These are phyloP conservation scores for Blastomyces parvus DNA, from an alignment of 2,329 filamentous ascomycete genomes.

Conservation along the genomic window DNA sequence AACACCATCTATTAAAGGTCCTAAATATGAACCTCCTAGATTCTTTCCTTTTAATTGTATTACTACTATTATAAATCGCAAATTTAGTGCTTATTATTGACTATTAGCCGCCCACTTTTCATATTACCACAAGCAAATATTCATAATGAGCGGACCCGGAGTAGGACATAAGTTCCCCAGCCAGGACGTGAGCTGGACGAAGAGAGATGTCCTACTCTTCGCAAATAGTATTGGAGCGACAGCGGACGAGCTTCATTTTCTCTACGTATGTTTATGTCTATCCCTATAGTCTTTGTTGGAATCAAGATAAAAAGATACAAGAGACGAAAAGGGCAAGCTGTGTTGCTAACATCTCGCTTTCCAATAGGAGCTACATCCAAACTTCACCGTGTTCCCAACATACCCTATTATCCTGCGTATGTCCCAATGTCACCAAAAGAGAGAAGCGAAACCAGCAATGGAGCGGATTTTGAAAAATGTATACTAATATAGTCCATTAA, in stretches of 20 bases:
- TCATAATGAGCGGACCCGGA: slow-evolving; percentile 43
- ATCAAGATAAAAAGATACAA: background rate
- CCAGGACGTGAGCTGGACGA: slow-evolving; percentile 70
- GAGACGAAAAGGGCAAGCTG: background rate
- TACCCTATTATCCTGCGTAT: slow-evolving; percentile 71
- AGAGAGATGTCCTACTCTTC: slow-evolving; percentile 82
- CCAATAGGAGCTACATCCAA: slow-evolving; percentile 68
- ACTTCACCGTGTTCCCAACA: slow-evolving; percentile 81
- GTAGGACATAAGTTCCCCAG: slow-evolving; percentile 71
- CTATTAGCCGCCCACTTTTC: background rate
- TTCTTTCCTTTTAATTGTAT: background rate
- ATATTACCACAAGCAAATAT: background rate
- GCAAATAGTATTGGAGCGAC: slow-evolving; percentile 80
- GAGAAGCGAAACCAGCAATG: background rate
- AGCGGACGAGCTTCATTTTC: slow-evolving; percentile 81
- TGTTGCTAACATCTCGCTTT: background rate
- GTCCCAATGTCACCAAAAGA: slow-evolving; percentile 21
- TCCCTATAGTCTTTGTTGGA: background rate
- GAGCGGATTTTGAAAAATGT: background rate
- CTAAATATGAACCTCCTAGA: background rate
- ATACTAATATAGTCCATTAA: background rate
- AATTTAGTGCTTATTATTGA: background rate
- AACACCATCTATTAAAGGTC: background rate
- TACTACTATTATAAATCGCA: background rate
- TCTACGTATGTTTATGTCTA: slow-evolving; percentile 55